Evolutionary conservation across 768 basidiomycete species (phyloP).

Genomic region (Plicaturopsis crispa): DNA sequence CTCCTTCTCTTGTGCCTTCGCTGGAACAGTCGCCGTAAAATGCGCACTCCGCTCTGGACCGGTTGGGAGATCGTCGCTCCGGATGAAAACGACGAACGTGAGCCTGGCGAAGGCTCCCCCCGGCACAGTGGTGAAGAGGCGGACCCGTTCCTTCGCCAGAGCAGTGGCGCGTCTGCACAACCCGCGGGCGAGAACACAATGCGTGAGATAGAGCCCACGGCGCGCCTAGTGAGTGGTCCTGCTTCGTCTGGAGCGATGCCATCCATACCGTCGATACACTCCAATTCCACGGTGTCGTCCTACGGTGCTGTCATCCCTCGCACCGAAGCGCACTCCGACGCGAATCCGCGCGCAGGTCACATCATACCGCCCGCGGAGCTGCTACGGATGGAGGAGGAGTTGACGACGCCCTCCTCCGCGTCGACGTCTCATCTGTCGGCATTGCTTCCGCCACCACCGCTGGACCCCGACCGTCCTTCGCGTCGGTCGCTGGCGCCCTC

Average conservation of each 20-base stretch:
- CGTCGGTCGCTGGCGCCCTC: slow-evolving; percentile 20
- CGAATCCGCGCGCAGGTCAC: slow-evolving; percentile 24
- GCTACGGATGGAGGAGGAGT: slow-evolving; percentile 25
- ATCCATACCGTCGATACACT: no score
- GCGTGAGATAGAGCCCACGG: no score
- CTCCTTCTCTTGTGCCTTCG: slow-evolving; percentile 39
- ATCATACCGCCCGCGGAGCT: slow-evolving; percentile 30
- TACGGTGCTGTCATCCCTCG: slow-evolving; percentile 23
- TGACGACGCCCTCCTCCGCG: no score
- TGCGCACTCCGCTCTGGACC: slow-evolving; percentile 20
- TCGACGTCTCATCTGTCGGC: slow-evolving; percentile 23
- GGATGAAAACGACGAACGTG: slow-evolving; percentile 30
- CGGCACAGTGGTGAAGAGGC: slow-evolving; percentile 63
- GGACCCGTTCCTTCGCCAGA: slow-evolving; percentile 52
- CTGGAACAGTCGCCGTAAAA: slow-evolving; percentile 39
- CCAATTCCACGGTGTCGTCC: slow-evolving; percentile 23
- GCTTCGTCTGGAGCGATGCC: slow-evolving; percentile 28
- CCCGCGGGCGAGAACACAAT: not conserved
- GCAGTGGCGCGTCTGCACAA: slow-evolving; percentile 5
- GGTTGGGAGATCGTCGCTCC: slow-evolving; percentile 22
- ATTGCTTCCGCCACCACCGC: slow-evolving; percentile 30
- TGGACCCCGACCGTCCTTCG: slow-evolving; percentile 22
- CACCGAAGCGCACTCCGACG: slow-evolving; percentile 20
- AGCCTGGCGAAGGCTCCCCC: slow-evolving; percentile 60
- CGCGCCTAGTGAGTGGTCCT: slow-evolving; percentile 4